phyloP scores from a whole-genome alignment of 2,329 filamentous ascomycete genomes.

The Trichoderma harzianum region DNA sequence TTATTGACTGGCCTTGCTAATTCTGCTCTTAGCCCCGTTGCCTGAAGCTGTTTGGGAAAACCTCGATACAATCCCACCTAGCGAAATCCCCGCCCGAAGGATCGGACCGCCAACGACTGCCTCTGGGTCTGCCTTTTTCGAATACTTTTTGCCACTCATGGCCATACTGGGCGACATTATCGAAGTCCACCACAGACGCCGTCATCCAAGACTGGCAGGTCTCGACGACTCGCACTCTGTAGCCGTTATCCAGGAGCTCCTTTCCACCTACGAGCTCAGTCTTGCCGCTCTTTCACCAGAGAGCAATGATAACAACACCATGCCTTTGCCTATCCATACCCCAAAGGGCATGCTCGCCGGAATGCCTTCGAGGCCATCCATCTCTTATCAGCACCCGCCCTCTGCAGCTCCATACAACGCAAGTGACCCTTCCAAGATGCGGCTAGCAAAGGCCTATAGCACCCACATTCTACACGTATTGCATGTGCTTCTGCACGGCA shows the following conservation, averaged over 20 bases:
- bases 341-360: neutral
- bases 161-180: conserved; percentile 48
- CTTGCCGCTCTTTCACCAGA: conserved; percentile 32
- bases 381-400: conserved; percentile 17
- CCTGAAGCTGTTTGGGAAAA: conserved; percentile 41
- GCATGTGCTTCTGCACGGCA: conserved; percentile 46
- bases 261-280: conserved; percentile 39
- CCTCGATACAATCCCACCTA: conserved; percentile 31
- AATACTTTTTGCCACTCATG: conserved; percentile 50
- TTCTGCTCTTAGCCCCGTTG: conserved; percentile 32
- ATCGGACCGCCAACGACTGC: conserved; percentile 39
- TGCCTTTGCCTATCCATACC: conserved; percentile 8
- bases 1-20: neutral
- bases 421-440: conserved; percentile 31
- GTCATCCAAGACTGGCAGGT: conserved; percentile 41
- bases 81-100: conserved; percentile 32
- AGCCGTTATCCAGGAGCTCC: conserved; percentile 34
- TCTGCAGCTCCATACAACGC: conserved; percentile 19
- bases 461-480: conserved; percentile 47
- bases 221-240: conserved; percentile 35
- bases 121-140: conserved; percentile 45
- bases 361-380: conserved; percentile 16
- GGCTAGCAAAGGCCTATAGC: conserved; percentile 45
- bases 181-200: conserved; percentile 42
- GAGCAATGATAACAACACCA: conserved; percentile 16